These are phyloP conservation scores for Echinosophora koreensis DNA, from an alignment of 306 rosid species.

Conservation along the genomic window DNA sequence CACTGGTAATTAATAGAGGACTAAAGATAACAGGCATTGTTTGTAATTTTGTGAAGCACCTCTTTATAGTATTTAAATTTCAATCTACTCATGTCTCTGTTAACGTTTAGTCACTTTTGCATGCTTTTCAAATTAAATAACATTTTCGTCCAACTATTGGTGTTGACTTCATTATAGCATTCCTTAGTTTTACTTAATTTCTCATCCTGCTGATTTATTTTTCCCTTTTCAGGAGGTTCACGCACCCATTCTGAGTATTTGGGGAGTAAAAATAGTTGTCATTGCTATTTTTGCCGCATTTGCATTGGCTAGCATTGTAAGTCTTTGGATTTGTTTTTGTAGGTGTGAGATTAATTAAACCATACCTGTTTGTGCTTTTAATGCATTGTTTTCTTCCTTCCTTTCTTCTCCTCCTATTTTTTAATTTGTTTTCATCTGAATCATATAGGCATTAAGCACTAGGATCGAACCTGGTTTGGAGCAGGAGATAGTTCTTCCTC, in stretches of 20 bases:
- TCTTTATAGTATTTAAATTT: slow-evolving; percentile 22
- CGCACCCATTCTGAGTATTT: slow-evolving; percentile 87
- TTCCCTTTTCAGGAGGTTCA: slow-evolving; percentile 85
- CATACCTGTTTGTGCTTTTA: slow-evolving; percentile 40
- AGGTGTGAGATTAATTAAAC: slow-evolving; percentile 26
- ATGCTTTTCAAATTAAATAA: slow-evolving; percentile 19
- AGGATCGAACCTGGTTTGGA: slow-evolving; percentile 97
- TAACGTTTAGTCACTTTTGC: slow-evolving; percentile 24
- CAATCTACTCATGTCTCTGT: slow-evolving; percentile 20
- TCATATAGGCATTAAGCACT: slow-evolving; percentile 80
- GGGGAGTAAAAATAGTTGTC: slow-evolving; percentile 89
- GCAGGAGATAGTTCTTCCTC: slow-evolving; percentile 94
- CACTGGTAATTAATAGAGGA: slow-evolving; percentile 25
- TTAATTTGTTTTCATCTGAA: slow-evolving; percentile 42
- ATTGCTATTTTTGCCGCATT: slow-evolving; percentile 76
- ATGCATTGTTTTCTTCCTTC: slow-evolving; percentile 18
- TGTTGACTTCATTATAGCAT: slow-evolving; percentile 28
- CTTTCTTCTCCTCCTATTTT: slow-evolving; percentile 1
- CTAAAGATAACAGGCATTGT: slow-evolving; percentile 8
- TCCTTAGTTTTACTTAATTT: slow-evolving; percentile 25
- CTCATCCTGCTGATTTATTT: slow-evolving; percentile 33
- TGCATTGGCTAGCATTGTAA: slow-evolving; percentile 92
- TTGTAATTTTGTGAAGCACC: slow-evolving; percentile 15
- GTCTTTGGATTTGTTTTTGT: slow-evolving; percentile 46
- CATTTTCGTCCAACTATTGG: slow-evolving; percentile 36